Evolutionary conservation across 129 eudicot genomes (phyloP).

Genomic region (Artemisia annua): DNA sequence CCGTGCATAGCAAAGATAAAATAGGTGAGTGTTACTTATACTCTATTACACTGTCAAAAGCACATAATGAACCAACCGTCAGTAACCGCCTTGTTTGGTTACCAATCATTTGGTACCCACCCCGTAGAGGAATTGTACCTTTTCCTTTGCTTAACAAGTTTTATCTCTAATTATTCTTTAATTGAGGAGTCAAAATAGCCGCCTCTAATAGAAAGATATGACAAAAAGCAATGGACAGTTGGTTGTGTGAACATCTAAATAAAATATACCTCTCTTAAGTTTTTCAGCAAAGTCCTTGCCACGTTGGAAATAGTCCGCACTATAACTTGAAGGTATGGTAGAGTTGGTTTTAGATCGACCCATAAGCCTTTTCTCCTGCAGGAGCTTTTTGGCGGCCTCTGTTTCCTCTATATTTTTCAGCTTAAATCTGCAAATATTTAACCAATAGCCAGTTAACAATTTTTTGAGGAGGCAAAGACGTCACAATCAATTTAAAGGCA

Average conservation of each 20-base stretch:
- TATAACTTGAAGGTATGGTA: slow-evolving; percentile 74
- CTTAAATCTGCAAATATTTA: slow-evolving; percentile 63
- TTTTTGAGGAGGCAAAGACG: not conserved
- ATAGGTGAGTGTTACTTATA: too few relatives aligned
- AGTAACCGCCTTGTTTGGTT: too few relatives aligned
- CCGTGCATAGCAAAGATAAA: too few relatives aligned
- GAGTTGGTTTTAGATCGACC: slow-evolving; percentile 78
- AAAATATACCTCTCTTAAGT: slow-evolving; percentile 69
- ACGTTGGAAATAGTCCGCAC: slow-evolving; percentile 94
- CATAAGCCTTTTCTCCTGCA: slow-evolving; percentile 88
- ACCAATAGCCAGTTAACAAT: not conserved
- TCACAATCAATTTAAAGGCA: not conserved
- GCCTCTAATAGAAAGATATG: not conserved
- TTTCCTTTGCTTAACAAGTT: not conserved
- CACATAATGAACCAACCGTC: too few relatives aligned
- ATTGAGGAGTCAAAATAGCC: too few relatives aligned
- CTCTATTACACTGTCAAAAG: too few relatives aligned
- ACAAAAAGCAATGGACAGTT: not conserved
- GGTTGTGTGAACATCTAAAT: slow-evolving; percentile 10
- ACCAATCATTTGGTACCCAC: too few relatives aligned
- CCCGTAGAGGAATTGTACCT: too few relatives aligned
- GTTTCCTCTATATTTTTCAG: slow-evolving; percentile 95
- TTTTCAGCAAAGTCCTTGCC: slow-evolving; percentile 95
- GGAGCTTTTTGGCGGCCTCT: slow-evolving; percentile 95
- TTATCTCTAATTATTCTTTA: not conserved